Evolutionary conservation across 306 rosid species (phyloP).

Genomic region (Medicago lupulina): DNA sequence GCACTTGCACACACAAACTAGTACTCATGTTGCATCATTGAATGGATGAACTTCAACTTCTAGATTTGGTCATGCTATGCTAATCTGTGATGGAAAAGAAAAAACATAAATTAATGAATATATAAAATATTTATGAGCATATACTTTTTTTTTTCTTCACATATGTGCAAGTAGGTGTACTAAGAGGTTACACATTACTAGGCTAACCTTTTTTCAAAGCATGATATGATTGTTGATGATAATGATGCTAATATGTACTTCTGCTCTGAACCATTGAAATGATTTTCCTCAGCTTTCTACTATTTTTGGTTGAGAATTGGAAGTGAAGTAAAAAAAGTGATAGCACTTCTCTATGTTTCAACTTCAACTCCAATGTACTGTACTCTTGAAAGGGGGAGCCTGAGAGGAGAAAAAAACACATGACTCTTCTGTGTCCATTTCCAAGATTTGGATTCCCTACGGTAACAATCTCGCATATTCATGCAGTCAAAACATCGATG

Average conservation of each 20-base stretch:
- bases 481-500: too few relatives aligned
- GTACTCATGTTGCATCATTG: neutral
- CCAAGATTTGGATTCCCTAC: neutral
- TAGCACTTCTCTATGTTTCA: slow-evolving; percentile 24
- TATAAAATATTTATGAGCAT: slow-evolving; percentile 2
- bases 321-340: neutral
- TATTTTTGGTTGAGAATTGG: slow-evolving; percentile 29
- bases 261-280: slow-evolving; percentile 20
- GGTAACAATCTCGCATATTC: neutral
- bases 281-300: slow-evolving; percentile 29
- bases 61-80: slow-evolving; percentile 24
- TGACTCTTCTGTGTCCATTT: neutral
- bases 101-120: slow-evolving; percentile 23
- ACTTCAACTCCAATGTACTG: slow-evolving; percentile 37
- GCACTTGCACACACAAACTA: slow-evolving; percentile 11
- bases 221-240: neutral
- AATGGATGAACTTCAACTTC: slow-evolving; percentile 34
- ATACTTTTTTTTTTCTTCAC: neutral
- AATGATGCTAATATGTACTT: slow-evolving; percentile 28
- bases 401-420: slow-evolving; percentile 6
- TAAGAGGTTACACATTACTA: slow-evolving; percentile 4
- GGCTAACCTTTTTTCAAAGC: slow-evolving; percentile 17
- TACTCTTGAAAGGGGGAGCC: slow-evolving; percentile 5
- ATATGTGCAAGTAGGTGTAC: neutral
- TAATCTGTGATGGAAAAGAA: slow-evolving; percentile 28